phyloP scores from a whole-genome alignment of 305 asterid species.

The Salvia sclarea region DNA sequence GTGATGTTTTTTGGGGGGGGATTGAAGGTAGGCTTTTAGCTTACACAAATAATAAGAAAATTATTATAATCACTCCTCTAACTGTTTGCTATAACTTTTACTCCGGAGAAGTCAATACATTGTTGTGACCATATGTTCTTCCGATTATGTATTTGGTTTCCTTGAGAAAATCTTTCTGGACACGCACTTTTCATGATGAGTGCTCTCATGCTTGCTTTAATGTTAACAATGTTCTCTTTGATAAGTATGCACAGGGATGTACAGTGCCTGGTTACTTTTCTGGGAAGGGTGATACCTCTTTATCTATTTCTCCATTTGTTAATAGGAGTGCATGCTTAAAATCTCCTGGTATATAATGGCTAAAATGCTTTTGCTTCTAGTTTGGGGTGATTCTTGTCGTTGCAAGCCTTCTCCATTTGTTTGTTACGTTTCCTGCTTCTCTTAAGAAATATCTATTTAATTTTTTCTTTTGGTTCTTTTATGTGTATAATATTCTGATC shows the following conservation, averaged over 20 bases:
- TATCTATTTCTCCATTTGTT: constrained; percentile 1
- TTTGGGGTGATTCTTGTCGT: constrained; percentile 16
- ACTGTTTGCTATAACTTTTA: background rate
- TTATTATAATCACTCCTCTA: background rate
- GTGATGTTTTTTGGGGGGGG: constrained; percentile 2
- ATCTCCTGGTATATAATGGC: constrained; percentile 3
- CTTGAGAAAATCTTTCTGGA: constrained; percentile 18
- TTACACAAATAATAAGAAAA: background rate
- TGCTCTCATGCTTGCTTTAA: constrained; percentile 2
- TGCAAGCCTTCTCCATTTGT: constrained; percentile 11
- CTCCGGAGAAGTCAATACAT: background rate
- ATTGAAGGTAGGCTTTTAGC: background rate
- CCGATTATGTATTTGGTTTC: background rate
- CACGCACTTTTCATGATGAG: background rate
- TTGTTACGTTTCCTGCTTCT: constrained; percentile 14
- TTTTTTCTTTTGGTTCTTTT: background rate
- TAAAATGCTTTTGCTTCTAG: constrained; percentile 9
- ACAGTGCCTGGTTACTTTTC: constrained; percentile 12
- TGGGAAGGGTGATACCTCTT: constrained; percentile 4
- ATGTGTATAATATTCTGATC: background rate
- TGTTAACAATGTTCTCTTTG: constrained; percentile 8
- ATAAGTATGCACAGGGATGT: background rate
- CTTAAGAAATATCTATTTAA: background rate
- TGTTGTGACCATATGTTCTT: background rate
- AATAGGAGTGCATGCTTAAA: background rate